phyloP scores from a whole-genome alignment of 148 eudicot species.

The Oxyria digyna region DNA sequence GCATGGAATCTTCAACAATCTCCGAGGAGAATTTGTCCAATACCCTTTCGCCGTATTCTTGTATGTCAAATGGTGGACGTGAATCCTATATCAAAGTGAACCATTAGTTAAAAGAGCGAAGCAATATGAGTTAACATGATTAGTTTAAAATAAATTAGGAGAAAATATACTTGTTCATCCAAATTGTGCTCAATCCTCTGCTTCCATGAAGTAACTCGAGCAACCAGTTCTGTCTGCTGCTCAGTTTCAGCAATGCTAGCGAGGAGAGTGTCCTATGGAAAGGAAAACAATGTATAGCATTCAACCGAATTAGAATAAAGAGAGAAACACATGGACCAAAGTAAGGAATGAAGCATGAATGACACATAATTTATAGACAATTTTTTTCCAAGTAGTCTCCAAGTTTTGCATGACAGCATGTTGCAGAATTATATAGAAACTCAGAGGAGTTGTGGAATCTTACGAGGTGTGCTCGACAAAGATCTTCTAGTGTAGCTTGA shows the following conservation, averaged over 20 bases:
- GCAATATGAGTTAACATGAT: not conserved
- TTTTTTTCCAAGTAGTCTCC: not conserved
- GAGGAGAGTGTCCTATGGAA: slow-evolving; percentile 68
- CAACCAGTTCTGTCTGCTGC: slow-evolving; percentile 74
- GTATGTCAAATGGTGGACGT: slow-evolving; percentile 82
- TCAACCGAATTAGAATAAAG: not conserved
- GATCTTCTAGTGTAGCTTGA: slow-evolving; percentile 81
- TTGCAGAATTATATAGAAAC: not conserved
- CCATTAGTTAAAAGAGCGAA: not conserved
- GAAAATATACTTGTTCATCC: slow-evolving; percentile 54
- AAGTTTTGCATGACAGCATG: not conserved
- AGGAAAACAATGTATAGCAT: slow-evolving; percentile 3
- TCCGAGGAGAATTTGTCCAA: slow-evolving; percentile 41
- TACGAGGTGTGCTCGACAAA: slow-evolving; percentile 86
- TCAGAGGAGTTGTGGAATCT: slow-evolving; percentile 6
- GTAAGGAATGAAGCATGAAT: not conserved
- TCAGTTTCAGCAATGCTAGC: slow-evolving; percentile 73
- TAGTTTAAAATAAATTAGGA: not conserved
- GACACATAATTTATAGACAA: not conserved
- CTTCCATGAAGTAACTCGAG: slow-evolving; percentile 88
- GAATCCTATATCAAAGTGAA: slow-evolving; percentile 43
- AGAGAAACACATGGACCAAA: not conserved
- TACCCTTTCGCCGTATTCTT: slow-evolving; percentile 59
- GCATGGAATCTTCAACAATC: slow-evolving; percentile 26
- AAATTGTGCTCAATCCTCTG: slow-evolving; percentile 73